phyloP scores from a whole-genome alignment of 208 protist genomes.

The Wallacemonas sp. region DNA sequence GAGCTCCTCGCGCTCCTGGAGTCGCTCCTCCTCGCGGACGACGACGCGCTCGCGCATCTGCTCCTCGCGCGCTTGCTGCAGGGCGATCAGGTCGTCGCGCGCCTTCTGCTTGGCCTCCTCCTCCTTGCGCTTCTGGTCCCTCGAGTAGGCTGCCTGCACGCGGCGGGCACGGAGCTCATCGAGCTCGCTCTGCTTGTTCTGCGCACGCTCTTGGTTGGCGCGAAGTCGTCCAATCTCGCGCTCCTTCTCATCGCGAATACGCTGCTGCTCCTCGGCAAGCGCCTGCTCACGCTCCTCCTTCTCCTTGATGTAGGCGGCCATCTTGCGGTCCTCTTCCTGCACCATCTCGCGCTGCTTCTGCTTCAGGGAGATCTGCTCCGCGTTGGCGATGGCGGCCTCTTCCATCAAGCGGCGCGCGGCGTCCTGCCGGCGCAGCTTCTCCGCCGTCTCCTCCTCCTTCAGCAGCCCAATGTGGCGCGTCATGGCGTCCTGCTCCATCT shows the following conservation, averaged over 20 bases:
- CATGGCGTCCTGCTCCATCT: conserved; percentile 94
- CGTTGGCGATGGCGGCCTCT: conserved; percentile 92
- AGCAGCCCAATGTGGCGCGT: conserved; percentile 86
- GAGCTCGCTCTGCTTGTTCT: conserved; percentile 91
- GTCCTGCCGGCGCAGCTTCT: conserved; percentile 82
- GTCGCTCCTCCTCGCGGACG: conserved; percentile 51
- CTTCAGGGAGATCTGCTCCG: conserved; percentile 93
- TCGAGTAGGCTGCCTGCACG: conserved; percentile 83
- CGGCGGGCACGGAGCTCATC: conserved; percentile 92
- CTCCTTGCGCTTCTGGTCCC: conserved; percentile 84
- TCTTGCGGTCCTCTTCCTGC: conserved; percentile 86
- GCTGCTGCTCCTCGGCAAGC: conserved; percentile 81
- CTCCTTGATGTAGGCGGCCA: conserved; percentile 85
- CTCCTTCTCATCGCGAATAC: conserved; percentile 87
- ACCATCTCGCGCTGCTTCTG: conserved; percentile 67
- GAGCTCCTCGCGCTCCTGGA: conserved; percentile 83
- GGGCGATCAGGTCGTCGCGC: conserved; percentile 66
- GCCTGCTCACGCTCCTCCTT: conserved; percentile 89
- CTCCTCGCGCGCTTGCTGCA: conserved; percentile 66
- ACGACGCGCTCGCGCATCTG: conserved; percentile 85
- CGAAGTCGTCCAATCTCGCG: conserved; percentile 88
- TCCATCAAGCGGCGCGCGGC: conserved; percentile 84
- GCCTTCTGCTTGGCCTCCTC: conserved; percentile 67
- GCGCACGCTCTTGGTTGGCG: conserved; percentile 85
- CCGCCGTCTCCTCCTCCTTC: conserved; percentile 84